These are phyloP conservation scores for Amanita pseudoporphyria DNA, from an alignment of 768 basidiomycete genomes.

Conservation along the genomic window DNA sequence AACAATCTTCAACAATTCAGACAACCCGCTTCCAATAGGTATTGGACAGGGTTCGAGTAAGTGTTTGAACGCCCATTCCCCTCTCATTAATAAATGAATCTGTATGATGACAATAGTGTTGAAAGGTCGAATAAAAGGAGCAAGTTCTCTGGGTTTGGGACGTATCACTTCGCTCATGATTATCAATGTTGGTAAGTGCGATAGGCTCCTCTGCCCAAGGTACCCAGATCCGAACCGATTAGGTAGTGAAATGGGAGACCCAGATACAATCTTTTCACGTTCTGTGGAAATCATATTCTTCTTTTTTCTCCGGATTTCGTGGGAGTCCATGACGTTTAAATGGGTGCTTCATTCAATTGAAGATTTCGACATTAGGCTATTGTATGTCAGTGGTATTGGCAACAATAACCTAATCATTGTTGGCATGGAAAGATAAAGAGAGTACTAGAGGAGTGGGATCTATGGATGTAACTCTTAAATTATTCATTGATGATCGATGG, in stretches of 20 bases:
- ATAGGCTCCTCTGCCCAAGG: neutral
- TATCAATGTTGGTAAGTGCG: constrained; percentile 58
- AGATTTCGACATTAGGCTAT: constrained; percentile 55
- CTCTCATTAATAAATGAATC: constrained; percentile 67
- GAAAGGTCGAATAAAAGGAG: constrained; percentile 45
- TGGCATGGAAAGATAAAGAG: constrained; percentile 50
- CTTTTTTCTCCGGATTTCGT: constrained; percentile 70
- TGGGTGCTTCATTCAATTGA: constrained; percentile 70
- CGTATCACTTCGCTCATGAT: constrained; percentile 49
- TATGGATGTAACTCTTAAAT: too few relatives aligned
- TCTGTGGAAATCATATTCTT: constrained; percentile 53
- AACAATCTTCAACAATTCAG: constrained; percentile 56
- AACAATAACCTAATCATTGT: constrained; percentile 45
- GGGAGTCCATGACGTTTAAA: constrained; percentile 61
- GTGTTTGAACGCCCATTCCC: constrained; percentile 5
- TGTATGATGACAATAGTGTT: constrained; percentile 68
- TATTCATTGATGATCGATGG: too few relatives aligned
- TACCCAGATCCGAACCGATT: constrained; percentile 38
- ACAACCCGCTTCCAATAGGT: constrained; percentile 72
- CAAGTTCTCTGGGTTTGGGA: constrained; percentile 61
- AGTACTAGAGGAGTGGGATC: too few relatives aligned
- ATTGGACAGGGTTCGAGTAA: constrained; percentile 35
- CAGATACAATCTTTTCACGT: constrained; percentile 51
- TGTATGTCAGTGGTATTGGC: constrained; percentile 33
- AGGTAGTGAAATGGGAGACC: constrained; percentile 69